Conservation (phyloP, 768 basidiomycete genomes). For the Dentipellis fragilis region DNA sequence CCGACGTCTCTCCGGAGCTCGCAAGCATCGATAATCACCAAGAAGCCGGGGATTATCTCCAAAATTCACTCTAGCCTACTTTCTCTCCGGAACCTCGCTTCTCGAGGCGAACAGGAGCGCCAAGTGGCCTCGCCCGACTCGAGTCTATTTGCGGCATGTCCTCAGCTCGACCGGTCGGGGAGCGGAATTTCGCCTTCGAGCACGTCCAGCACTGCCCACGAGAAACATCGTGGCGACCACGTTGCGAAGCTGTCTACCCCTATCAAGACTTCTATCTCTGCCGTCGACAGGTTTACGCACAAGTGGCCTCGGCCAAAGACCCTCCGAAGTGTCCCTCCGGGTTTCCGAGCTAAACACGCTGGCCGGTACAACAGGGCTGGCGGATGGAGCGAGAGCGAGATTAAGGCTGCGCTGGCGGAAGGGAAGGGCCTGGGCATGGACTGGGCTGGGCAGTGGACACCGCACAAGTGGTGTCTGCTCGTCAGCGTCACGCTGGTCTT, state of each 20-base stretch:
- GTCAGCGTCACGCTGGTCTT: conserved; percentile 47
- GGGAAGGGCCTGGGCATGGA: conserved; percentile 29
- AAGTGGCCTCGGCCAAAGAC: conserved; percentile 40
- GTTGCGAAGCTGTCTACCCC: not conserved
- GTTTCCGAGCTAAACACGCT: conserved; percentile 3
- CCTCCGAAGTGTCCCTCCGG: conserved; percentile 8
- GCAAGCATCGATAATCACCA: no score
- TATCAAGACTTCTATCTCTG: not conserved
- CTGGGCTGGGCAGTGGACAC: conserved; percentile 41
- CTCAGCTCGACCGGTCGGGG: no score
- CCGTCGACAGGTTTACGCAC: conserved; percentile 32
- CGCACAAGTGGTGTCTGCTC: conserved; percentile 52
- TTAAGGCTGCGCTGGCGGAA: conserved; percentile 20
- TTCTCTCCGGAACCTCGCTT: not conserved
- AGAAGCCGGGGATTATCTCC: not conserved
- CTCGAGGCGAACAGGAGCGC: no score
- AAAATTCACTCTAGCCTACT: not conserved
- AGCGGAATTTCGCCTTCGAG: no score
- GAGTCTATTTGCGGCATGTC: no score
- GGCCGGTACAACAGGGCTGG: conserved; percentile 5
- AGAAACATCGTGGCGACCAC: not conserved
- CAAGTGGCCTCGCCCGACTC: no score
- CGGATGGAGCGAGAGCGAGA: conserved; percentile 1
- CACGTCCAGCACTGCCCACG: not conserved
- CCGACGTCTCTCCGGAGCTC: no score